Conservation (phyloP, 2,329 filamentous ascomycete species). For the Trichophyton benhamiae region DNA sequence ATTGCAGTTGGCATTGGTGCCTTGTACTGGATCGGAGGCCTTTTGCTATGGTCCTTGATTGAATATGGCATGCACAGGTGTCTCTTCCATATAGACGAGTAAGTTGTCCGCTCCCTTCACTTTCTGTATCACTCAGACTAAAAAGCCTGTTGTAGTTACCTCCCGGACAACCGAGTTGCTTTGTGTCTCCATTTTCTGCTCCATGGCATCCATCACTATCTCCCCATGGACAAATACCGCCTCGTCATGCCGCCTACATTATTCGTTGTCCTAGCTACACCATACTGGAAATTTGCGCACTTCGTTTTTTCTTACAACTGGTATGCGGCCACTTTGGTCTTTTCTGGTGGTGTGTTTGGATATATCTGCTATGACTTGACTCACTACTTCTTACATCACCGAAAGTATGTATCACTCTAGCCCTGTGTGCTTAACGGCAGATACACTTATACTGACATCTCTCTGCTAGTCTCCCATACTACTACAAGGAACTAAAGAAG, state of each 20-base stretch:
- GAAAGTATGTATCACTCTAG: slow-evolving; percentile 47
- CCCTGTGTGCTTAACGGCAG: not conserved
- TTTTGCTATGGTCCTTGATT: slow-evolving; percentile 75
- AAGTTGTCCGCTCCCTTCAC: slow-evolving; percentile 31
- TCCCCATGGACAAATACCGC: slow-evolving; percentile 97
- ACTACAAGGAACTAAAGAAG: slow-evolving; percentile 90
- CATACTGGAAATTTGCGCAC: slow-evolving; percentile 89
- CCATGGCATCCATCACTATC: slow-evolving; percentile 93
- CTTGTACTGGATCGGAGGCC: slow-evolving; percentile 56
- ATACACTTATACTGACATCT: slow-evolving; percentile 8
- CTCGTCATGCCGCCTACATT: slow-evolving; percentile 93
- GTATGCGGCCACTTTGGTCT: slow-evolving; percentile 66
- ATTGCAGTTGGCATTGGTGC: slow-evolving; percentile 40
- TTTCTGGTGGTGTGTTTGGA: slow-evolving; percentile 82
- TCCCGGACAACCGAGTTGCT: slow-evolving; percentile 82
- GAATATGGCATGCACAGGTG: slow-evolving; percentile 85
- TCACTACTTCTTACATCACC: slow-evolving; percentile 96
- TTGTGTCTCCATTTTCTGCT: slow-evolving; percentile 84
- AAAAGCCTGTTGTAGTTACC: slow-evolving; percentile 45
- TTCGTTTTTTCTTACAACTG: slow-evolving; percentile 71
- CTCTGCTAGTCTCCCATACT: slow-evolving; percentile 56
- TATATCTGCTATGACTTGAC: slow-evolving; percentile 96
- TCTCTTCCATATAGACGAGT: slow-evolving; percentile 88
- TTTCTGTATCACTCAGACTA: not conserved
- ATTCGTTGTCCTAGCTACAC: slow-evolving; percentile 68